Evolutionary conservation across 2,329 filamentous ascomycete species (phyloP), one percentile per base, ranked within the genome.

Genomic region (Hansfordia pulvinata): DNA sequence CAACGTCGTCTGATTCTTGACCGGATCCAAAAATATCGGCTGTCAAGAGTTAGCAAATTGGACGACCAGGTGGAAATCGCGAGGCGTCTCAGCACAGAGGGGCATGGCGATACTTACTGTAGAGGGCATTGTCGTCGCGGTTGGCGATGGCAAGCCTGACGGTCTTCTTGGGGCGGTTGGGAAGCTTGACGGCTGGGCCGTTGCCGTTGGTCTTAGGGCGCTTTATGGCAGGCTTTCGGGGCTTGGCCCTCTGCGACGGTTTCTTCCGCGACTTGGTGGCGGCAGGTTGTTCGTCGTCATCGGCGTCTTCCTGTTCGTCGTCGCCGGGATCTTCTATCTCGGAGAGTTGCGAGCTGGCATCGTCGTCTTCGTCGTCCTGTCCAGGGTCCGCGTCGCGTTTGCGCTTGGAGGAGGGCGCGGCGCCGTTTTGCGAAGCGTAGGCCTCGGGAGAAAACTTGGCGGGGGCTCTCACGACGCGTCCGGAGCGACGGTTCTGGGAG

Each of bases 21-120:
- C 69, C 69, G 10, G 68, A 73, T 20, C 60, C 63, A 39, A 77
- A 78, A 8, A 79, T 62, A 29, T 76, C 70, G 39, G 64, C 74
- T 79, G 28, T n/a, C n/a, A n/a, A n/a, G n/a, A n/a, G n/a, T n/a
- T n/a, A n/a, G n/a, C n/a, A n/a, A n/a, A n/a, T n/a, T n/a, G n/a
- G n/a, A n/a, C n/a, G n/a, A 25, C 17, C 28, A 22, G 25, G 43
- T 43, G 47, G 48, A 35, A 37, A 42, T 19, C 25, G 26, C 12
- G 17, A 12, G 12, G 41, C 40, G 36, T 44, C 45, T 29, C 45
- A 37, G 16, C 36, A 40, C 26, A 32, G 38, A 15, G 35, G 34
- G 22, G 30, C 30, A 26, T 39, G 30, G 33, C 40, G 13, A 10
- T 12, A 38, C 60, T 35, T 52, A 74, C 69, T 60, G 39, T 69